Conservation (phyloP, 139 green algal species). For the Chlamydomonas incerta region DNA sequence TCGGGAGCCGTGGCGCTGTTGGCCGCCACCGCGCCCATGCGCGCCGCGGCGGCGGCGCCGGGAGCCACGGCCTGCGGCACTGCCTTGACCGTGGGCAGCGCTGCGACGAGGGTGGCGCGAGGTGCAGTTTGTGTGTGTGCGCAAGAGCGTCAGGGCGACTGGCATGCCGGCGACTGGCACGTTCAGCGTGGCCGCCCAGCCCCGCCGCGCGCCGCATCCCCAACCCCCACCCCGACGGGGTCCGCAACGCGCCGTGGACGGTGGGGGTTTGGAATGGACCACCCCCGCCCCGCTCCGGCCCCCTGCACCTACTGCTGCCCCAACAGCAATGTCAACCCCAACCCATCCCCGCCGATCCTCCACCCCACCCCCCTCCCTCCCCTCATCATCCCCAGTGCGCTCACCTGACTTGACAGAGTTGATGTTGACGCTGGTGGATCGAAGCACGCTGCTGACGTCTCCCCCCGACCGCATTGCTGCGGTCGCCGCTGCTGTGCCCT, state of each 20-base stretch:
- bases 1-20: constrained; percentile 4
- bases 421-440: background rate
- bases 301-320: too few species aligned
- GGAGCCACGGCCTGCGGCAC: background rate
- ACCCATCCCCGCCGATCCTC: too few species aligned
- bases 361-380: too few species aligned
- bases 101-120: background rate
- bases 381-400: too few species aligned
- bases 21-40: background rate
- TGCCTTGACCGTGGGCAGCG: background rate
- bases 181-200: too few species aligned
- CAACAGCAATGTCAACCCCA: too few species aligned
- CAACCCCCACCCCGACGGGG: too few species aligned
- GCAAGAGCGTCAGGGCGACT: background rate
- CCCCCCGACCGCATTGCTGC: background rate
- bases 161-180: background rate
- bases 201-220: too few species aligned
- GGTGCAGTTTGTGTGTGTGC: background rate
- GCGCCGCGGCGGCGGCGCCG: background rate
- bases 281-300: too few species aligned
- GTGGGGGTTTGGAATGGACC: too few species aligned
- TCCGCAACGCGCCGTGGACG: too few species aligned
- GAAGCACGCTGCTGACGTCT: background rate
- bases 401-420: background rate
- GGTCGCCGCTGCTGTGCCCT: background rate